Evolutionary conservation across 805 yeast species (phyloP).

Genomic region (Blastobotrys attinorum): DNA sequence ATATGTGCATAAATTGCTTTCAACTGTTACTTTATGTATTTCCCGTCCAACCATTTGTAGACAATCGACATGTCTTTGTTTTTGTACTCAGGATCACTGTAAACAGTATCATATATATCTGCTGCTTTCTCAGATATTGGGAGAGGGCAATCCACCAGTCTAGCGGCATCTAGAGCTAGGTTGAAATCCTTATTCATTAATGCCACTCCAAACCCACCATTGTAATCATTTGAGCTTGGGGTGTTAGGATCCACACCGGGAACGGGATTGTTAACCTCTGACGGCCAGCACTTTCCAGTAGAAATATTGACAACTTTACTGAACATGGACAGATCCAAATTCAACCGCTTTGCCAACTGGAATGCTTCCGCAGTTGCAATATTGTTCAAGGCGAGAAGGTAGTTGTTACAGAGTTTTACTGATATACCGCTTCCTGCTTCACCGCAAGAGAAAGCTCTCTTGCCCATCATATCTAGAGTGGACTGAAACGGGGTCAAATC

Average conservation of each 20-base stretch:
- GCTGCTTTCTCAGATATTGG: slow-evolving; percentile 20
- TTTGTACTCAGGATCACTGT: slow-evolving; percentile 9
- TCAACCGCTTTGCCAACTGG: slow-evolving; percentile 43
- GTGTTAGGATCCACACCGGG: slow-evolving; percentile 40
- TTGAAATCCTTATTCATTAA: slow-evolving; percentile 35
- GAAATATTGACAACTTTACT: slow-evolving; percentile 44
- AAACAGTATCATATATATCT: slow-evolving; percentile 19
- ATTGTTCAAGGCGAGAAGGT: slow-evolving; percentile 45
- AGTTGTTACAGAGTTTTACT: slow-evolving; percentile 47
- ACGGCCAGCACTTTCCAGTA: slow-evolving; percentile 48
- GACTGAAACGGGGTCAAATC: slow-evolving; percentile 19
- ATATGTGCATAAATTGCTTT: no score
- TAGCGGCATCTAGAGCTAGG: slow-evolving; percentile 27
- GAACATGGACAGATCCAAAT: slow-evolving; percentile 39
- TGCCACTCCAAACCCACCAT: slow-evolving; percentile 38
- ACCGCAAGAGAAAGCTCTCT: slow-evolving; percentile 43
- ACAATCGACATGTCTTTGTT: slow-evolving; percentile 24
- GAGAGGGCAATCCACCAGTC: slow-evolving; percentile 15
- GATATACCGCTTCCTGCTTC: slow-evolving; percentile 46
- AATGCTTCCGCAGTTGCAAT: slow-evolving; percentile 49
- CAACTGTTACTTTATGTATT: no score
- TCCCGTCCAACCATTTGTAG: slow-evolving; percentile 20
- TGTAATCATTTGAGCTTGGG: slow-evolving; percentile 40
- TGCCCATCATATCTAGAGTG: slow-evolving; percentile 39
- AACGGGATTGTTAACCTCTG: slow-evolving; percentile 48